These are phyloP conservation scores for Cercospora brassicicola DNA, from an alignment of 2,329 filamentous ascomycete genomes.

Conservation along the genomic window DNA sequence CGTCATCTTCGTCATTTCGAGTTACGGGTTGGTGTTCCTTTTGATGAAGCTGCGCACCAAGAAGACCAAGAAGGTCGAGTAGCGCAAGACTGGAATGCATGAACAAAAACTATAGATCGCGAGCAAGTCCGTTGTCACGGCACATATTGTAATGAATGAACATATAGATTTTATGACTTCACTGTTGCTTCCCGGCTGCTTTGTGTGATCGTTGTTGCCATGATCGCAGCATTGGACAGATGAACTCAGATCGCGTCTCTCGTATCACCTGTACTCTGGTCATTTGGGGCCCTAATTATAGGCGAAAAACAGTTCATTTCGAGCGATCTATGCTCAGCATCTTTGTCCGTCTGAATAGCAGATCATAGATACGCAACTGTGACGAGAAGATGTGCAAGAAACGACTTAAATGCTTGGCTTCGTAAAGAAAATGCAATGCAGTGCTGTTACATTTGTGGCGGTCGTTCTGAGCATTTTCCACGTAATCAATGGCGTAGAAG, in stretches of 20 bases:
- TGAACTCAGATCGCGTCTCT: neutral
- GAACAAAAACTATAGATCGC: neutral
- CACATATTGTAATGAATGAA: neutral
- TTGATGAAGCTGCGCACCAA: conserved; percentile 43
- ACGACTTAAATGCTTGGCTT: neutral
- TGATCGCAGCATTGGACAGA: no score
- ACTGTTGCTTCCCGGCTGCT: neutral
- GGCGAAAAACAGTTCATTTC: no score
- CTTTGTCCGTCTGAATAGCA: no score
- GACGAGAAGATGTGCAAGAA: neutral
- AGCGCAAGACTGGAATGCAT: neutral
- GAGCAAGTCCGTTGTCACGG: neutral
- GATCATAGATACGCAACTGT: no score
- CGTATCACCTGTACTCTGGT: neutral
- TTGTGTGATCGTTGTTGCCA: neutral
- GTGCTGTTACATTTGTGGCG: neutral
- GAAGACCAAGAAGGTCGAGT: conserved; percentile 41
- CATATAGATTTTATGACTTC: neutral
- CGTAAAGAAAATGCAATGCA: neutral
- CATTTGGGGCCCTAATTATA: no score
- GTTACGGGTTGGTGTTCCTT: conserved; percentile 15
- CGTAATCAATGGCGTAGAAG: neutral
- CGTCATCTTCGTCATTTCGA: conserved; percentile 50
- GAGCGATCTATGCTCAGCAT: no score
- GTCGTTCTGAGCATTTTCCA: neutral